Conservation (phyloP, 148 eudicot species). For the Rhododendron vialii region DNA sequence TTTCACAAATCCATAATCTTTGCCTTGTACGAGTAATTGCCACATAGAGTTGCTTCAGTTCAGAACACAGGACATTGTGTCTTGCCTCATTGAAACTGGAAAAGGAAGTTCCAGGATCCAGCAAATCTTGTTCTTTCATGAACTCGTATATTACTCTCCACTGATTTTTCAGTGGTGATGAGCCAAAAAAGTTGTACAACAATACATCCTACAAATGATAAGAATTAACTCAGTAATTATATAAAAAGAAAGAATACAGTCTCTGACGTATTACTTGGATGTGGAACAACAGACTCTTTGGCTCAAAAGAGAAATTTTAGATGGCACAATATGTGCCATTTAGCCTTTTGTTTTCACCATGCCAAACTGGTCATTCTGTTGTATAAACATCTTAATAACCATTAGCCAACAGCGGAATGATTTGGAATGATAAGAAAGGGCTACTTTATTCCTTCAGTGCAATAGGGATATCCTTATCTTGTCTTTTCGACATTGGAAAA, state of each 20-base stretch:
- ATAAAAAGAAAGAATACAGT: neutral
- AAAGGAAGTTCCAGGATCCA: constrained; percentile 29
- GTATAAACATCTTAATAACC: neutral
- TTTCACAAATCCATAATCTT: constrained; percentile 82
- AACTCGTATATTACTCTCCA: constrained; percentile 63
- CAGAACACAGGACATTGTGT: constrained; percentile 64
- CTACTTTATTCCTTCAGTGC: neutral
- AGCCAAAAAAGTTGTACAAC: constrained; percentile 66
- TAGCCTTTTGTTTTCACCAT: neutral
- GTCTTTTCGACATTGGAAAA: neutral
- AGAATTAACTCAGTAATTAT: neutral
- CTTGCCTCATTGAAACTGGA: constrained; percentile 39
- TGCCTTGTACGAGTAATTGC: constrained; percentile 83
- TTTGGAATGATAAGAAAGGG: neutral
- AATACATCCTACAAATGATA: constrained; percentile 48
- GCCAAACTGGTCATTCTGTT: neutral
- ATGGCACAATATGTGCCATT: neutral
- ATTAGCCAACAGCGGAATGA: neutral
- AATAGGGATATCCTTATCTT: neutral
- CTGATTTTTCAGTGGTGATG: constrained; percentile 49
- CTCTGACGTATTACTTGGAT: neutral
- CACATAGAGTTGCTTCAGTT: constrained; percentile 76
- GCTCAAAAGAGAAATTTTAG: neutral
- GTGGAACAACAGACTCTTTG: neutral
- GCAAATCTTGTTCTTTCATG: constrained; percentile 40